phyloP scores from a whole-genome alignment of 129 eudicot genomes.

The Saussurea involucrata region DNA sequence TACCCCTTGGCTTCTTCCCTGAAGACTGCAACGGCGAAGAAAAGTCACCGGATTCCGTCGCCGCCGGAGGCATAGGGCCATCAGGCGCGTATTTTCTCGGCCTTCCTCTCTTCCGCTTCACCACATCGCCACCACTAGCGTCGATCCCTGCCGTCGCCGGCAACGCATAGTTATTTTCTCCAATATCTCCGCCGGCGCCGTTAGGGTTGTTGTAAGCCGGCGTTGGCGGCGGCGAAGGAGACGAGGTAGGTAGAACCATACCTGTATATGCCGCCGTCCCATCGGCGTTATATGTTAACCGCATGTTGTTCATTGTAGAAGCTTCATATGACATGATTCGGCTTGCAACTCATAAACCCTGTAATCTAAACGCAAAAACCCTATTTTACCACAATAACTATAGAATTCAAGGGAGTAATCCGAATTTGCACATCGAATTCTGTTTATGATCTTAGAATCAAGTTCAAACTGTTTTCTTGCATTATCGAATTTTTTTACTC shows the following conservation, averaged over 20 bases:
- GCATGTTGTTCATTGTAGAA: constrained; percentile 24
- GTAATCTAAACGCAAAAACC: constrained; percentile 11
- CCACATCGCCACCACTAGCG: not conserved
- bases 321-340: constrained; percentile 24
- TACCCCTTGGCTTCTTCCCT: constrained; percentile 39
- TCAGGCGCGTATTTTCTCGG: constrained; percentile 40
- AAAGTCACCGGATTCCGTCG: not conserved
- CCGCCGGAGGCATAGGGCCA: constrained; percentile 10
- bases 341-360: constrained; percentile 10
- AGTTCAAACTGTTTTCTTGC: not conserved
- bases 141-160: constrained; percentile 6
- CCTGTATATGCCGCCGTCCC: constrained; percentile 25
- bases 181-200: not conserved
- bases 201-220: constrained; percentile 18
- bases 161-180: constrained; percentile 2
- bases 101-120: constrained; percentile 44
- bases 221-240: not conserved
- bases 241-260: constrained; percentile 20
- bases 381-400: not conserved
- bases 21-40: constrained; percentile 4
- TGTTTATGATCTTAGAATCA: not conserved
- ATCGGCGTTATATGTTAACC: constrained; percentile 12
- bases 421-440: not conserved
- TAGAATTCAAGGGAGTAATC: constrained; percentile 2
- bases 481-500: not conserved